Conservation (phyloP, 2,329 filamentous ascomycete genomes). For the Stagonosporopsis chrysanthemi region DNA sequence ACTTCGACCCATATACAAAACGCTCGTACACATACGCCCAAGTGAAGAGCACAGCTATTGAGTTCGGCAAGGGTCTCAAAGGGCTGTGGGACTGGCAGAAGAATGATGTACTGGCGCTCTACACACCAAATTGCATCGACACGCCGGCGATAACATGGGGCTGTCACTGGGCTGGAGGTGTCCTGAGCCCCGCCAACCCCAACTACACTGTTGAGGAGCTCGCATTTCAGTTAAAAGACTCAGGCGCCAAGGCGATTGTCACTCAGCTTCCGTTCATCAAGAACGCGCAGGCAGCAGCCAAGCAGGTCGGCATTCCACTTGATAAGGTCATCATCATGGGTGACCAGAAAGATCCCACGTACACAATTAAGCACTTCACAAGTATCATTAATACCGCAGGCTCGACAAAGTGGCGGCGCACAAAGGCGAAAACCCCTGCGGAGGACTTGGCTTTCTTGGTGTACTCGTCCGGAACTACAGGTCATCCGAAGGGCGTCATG, state of each 20-base stretch:
- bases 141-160: conserved; percentile 80
- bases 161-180: conserved; percentile 80
- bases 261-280: conserved; percentile 75
- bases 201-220: conserved; percentile 85
- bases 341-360: conserved; percentile 66
- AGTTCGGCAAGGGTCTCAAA: conserved; percentile 83
- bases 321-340: conserved; percentile 80
- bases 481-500: conserved; percentile 89
- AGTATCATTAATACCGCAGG: conserved; percentile 71
- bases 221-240: conserved; percentile 82
- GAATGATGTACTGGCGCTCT: conserved; percentile 83
- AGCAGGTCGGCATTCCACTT: conserved; percentile 71
- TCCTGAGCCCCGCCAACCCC: conserved; percentile 86
- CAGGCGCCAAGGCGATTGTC: conserved; percentile 74
- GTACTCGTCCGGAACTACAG: conserved; percentile 90
- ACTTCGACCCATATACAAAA: conserved; percentile 75
- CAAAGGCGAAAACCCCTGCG: conserved; percentile 63
- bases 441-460: conserved; percentile 84
- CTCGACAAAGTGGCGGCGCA: conserved; percentile 64
- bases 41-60: conserved; percentile 68
- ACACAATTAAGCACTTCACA: conserved; percentile 74
- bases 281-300: conserved; percentile 71
- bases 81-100: conserved; percentile 79
- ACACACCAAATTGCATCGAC: conserved; percentile 86
- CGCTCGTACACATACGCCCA: conserved; percentile 74